Evolutionary conservation across 805 yeast species (phyloP).

Genomic region (Wickerhamiella slavikovae): DNA sequence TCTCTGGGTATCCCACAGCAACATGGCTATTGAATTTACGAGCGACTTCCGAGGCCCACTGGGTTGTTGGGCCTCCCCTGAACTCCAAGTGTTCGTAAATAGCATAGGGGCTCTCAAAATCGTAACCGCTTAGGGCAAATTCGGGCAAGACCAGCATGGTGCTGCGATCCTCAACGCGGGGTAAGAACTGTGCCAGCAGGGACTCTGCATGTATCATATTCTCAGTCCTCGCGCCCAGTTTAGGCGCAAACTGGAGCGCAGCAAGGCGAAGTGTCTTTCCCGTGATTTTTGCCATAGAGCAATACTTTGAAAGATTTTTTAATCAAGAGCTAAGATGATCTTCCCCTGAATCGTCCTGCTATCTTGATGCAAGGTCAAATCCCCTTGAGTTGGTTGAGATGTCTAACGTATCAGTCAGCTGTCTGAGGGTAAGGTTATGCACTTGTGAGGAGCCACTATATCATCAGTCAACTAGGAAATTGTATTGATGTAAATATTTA

Average conservation of each 20-base stretch:
- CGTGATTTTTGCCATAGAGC: no score
- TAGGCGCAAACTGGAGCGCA: conserved; percentile 5
- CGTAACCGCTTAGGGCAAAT: conserved; percentile 68
- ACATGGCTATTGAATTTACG: conserved; percentile 36
- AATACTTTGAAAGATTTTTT: no score
- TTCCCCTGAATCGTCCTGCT: background rate
- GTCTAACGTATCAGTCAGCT: no score
- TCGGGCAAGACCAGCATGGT: conserved; percentile 58
- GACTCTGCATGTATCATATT: conserved; percentile 5
- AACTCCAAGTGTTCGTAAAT: conserved; percentile 40
- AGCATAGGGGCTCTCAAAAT: conserved; percentile 28
- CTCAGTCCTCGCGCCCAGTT: background rate
- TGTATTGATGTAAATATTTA: no score
- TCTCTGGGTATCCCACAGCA: conserved; percentile 69
- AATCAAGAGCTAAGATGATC: no score
- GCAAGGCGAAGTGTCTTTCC: conserved; percentile 2
- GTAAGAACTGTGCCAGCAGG: conserved; percentile 9
- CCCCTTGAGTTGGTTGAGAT: no score
- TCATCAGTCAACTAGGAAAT: no score
- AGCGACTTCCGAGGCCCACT: conserved; percentile 39
- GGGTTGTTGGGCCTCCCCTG: conserved; percentile 27
- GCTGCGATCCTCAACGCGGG: background rate
- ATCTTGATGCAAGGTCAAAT: background rate
- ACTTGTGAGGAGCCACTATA: no score
- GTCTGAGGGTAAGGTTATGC: no score